A percentile compares a stretch with the other conserved stretches of the same genome.
Conservation (phyloP, 2,329 filamentous ascomycete species). For the Thelonectria discophora region DNA sequence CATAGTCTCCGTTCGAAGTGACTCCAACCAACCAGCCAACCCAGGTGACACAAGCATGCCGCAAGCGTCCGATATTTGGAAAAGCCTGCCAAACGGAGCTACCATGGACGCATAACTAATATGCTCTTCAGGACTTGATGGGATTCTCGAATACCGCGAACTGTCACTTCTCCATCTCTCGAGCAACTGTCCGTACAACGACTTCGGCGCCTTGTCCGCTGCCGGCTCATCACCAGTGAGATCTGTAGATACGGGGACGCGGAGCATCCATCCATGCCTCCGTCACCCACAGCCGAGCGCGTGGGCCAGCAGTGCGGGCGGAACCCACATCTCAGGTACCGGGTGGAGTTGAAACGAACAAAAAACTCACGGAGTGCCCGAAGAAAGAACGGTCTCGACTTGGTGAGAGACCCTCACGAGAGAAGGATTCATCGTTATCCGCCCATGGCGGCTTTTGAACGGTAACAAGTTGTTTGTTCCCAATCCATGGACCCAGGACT, state of each 20-base stretch:
- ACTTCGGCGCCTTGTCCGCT: constrained; percentile 10
- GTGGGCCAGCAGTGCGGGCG: constrained; percentile 16
- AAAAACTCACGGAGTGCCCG: constrained; percentile 40
- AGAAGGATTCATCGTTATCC: constrained; percentile 23
- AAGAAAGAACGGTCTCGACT: constrained; percentile 44
- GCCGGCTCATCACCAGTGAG: neutral
- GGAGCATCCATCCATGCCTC: constrained; percentile 12
- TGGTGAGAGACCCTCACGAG: constrained; percentile 19
- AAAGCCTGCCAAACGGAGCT: neutral
- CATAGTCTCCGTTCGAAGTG: neutral
- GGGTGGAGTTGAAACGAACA: constrained; percentile 34
- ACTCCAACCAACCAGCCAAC: neutral
- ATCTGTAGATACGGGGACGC: constrained; percentile 24
- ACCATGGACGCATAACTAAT: neutral
- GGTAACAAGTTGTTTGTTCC: constrained; percentile 11
- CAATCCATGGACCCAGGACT: constrained; percentile 4
- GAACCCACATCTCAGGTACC: constrained; percentile 42
- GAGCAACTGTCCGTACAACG: too few species aligned
- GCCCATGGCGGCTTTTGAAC: constrained; percentile 28
- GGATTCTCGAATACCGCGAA: neutral
- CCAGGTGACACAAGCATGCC: neutral
- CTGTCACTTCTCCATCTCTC: too few species aligned
- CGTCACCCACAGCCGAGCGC: constrained; percentile 19
- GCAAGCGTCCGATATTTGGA: neutral
- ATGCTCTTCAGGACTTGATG: neutral